Evolutionary conservation across 2,329 filamentous ascomycete genomes (phyloP).

Genomic region (Phialophora expanda): DNA sequence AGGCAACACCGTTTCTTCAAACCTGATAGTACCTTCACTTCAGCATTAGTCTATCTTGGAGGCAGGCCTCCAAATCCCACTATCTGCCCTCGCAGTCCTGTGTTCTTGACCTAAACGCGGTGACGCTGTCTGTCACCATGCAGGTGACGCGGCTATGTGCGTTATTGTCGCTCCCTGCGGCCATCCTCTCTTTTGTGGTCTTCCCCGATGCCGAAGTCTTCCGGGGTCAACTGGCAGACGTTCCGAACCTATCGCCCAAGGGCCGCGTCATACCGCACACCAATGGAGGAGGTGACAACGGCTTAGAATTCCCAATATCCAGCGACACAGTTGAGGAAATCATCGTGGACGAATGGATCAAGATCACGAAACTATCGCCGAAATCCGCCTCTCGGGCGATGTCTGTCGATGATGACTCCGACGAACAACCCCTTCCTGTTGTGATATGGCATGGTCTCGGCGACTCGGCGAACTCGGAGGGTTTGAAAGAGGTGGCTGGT

Average conservation of each 20-base stretch:
- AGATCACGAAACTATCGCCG: conserved; percentile 30
- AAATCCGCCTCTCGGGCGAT: conserved; percentile 1
- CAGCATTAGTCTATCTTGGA: neutral
- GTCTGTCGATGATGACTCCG: conserved; percentile 23
- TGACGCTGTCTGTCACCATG: conserved; percentile 20
- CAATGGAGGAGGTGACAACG: neutral
- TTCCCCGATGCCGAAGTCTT: conserved; percentile 35
- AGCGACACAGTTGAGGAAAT: conserved; percentile 19
- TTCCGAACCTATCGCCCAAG: conserved; percentile 2
- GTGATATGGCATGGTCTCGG: conserved; percentile 93
- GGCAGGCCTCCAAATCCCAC: neutral
- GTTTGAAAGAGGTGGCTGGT: conserved; percentile 72
- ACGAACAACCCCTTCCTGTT: conserved; percentile 70
- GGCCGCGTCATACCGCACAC: neutral
- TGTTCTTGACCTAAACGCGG: neutral
- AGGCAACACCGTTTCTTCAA: conserved; percentile 20
- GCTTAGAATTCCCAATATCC: neutral
- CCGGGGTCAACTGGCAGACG: conserved; percentile 4
- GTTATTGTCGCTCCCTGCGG: conserved; percentile 25
- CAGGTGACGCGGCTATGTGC: conserved; percentile 15
- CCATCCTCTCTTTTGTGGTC: conserved; percentile 31
- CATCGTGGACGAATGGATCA: conserved; percentile 19
- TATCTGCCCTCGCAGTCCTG: neutral
- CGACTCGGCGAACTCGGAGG: conserved; percentile 71
- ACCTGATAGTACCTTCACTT: neutral